Conservation (phyloP, 768 basidiomycete genomes). For the Leucogyrophana mollusca region DNA sequence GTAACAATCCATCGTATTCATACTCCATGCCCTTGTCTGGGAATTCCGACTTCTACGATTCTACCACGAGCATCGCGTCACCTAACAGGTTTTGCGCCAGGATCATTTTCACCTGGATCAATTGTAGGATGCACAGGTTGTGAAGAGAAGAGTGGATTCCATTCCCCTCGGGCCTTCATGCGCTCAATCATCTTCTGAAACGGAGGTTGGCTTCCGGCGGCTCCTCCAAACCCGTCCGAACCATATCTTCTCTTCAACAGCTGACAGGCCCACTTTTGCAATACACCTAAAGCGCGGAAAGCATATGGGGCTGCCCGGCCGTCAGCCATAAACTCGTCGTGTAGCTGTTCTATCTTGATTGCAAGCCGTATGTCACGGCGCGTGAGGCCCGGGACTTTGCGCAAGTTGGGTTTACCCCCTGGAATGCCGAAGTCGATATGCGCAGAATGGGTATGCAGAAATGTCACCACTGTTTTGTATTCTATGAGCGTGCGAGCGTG, state of each 20-base stretch:
- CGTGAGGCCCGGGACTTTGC: slow-evolving; percentile 42
- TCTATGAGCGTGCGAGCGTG: slow-evolving; percentile 30
- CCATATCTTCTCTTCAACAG: no score
- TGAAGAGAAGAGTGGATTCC: no score
- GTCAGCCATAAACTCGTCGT: slow-evolving; percentile 20
- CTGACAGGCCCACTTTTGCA: no score
- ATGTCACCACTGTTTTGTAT: slow-evolving; percentile 19
- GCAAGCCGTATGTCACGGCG: slow-evolving; percentile 52
- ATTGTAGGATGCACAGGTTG: no score
- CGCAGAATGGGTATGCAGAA: slow-evolving; percentile 27
- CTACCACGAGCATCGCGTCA: not conserved
- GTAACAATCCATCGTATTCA: not conserved
- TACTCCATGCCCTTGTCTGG: not conserved
- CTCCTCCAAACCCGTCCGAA: no score
- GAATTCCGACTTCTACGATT: not conserved
- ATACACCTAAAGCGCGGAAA: no score
- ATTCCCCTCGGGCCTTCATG: no score
- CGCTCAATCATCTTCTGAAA: no score
- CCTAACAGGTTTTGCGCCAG: no score
- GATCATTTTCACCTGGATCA: no score
- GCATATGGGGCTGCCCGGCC: slow-evolving; percentile 11
- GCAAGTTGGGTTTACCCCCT: slow-evolving; percentile 9
- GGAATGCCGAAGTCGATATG: slow-evolving; percentile 8
- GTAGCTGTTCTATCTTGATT: slow-evolving; percentile 36
- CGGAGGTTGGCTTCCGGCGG: no score